A percentile compares a stretch with the other conserved stretches of the same genome.
These are phyloP conservation scores for Cercospora nicotianae DNA, from an alignment of 2,329 filamentous ascomycete genomes.

Conservation along the genomic window DNA sequence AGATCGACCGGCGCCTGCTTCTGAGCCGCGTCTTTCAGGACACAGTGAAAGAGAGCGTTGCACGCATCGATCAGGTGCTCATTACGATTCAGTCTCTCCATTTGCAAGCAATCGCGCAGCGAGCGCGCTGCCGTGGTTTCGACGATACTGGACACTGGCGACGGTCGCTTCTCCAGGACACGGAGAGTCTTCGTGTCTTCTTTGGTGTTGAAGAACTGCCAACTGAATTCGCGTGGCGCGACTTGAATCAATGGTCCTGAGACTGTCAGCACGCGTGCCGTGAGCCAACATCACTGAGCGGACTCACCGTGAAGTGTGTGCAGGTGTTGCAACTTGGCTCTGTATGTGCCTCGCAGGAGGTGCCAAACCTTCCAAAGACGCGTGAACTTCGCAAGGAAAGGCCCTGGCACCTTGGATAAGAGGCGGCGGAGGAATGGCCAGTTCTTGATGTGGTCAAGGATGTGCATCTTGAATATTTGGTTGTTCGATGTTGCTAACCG, in stretches of 20 bases:
- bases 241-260: conserved; percentile 26
- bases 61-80: conserved; percentile 26
- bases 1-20: conserved; percentile 17
- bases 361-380: conserved; percentile 26
- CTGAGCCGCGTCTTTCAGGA: conserved; percentile 9
- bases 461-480: conserved; percentile 6
- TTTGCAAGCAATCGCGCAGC: conserved; percentile 9
- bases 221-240: conserved; percentile 14
- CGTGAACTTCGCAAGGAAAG: conserved; percentile 27
- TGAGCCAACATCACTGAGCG: background rate
- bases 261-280: background rate
- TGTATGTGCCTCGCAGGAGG: conserved; percentile 24
- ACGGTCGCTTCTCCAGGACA: background rate
- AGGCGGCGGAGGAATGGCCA: conserved; percentile 12
- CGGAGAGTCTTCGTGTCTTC: background rate
- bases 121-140: background rate
- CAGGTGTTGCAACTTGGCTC: conserved; percentile 16
- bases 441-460: conserved; percentile 4
- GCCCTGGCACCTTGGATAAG: conserved; percentile 22
- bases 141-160: background rate
- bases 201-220: background rate
- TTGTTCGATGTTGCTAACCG: background rate
- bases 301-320: conserved; percentile 23
- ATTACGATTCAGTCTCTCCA: conserved; percentile 22
- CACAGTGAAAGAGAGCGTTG: conserved; percentile 19